Percentiles rank a stretch among this genome's conserved stretches.
phyloP scores from a whole-genome alignment of 2,329 filamentous ascomycete genomes.

The Plenodomus tracheiphilus region DNA sequence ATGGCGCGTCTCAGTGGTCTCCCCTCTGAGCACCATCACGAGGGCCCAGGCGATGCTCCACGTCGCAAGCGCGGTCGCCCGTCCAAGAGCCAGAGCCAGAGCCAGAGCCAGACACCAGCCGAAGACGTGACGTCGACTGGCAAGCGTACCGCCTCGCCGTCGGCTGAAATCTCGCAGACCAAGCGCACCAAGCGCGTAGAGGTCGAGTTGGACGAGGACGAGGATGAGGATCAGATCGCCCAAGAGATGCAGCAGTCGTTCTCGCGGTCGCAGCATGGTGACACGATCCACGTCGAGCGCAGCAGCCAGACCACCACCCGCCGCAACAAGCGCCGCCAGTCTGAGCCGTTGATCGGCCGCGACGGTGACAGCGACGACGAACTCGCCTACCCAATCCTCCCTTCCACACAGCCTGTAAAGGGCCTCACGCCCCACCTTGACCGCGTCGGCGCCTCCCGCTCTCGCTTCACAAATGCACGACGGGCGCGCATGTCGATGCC shows the following conservation, averaged over 20 bases:
- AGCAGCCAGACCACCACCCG: constrained; percentile 16
- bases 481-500: constrained; percentile 42
- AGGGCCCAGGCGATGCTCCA: constrained; percentile 39
- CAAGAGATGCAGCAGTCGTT: constrained; percentile 38
- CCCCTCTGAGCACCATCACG: constrained; percentile 41
- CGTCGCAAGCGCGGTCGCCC: constrained; percentile 37
- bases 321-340: constrained; percentile 37
- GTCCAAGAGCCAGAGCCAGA: constrained; percentile 28
- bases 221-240: constrained; percentile 35
- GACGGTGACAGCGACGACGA: constrained; percentile 21
- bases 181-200: constrained; percentile 41
- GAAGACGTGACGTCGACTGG: constrained; percentile 20
- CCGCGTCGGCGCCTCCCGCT: constrained; percentile 30
- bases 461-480: constrained; percentile 29
- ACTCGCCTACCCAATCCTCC: constrained; percentile 17
- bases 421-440: constrained; percentile 40
- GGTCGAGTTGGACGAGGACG: constrained; percentile 17
- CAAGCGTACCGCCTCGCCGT: constrained; percentile 38
- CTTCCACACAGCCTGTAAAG: constrained; percentile 30
- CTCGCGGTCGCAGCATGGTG: constrained; percentile 26
- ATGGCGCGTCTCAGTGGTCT: constrained; percentile 43
- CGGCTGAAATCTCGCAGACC: constrained; percentile 25
- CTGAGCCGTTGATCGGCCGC: constrained; percentile 36
- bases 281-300: constrained; percentile 18
- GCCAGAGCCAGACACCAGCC: constrained; percentile 21